Base-by-base conservation (phyloP, 1,139 yeast genomes). In the Hanseniaspora uvarum region DNA sequence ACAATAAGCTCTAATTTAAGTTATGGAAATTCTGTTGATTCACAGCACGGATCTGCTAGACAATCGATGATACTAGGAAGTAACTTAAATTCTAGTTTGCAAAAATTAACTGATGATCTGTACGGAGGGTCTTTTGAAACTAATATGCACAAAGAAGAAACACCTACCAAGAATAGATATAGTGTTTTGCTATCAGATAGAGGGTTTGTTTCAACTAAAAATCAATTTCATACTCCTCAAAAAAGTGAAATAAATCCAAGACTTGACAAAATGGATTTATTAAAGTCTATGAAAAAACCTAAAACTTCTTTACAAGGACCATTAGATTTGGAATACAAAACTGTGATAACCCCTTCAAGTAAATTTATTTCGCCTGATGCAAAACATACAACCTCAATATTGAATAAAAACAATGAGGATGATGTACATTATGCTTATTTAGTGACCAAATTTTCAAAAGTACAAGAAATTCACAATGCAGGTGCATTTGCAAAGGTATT, bases 401-500 rank as follows among this genome's bases (percentile, higher is more conserved):
- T 57, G 52, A 12, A 55, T 52, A 31, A 59, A 55, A 41, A 54
- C 49, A 44, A 41, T 24, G 87, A 83, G 62, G 77, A 77, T 45
- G 48, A 58, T 28, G 65, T 63, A 45, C 68, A 68, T 6, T 68
- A 66, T 57, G 57, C 64, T 2, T 86, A 80, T 63, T 72, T 87
- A 57, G 70, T 76, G 46, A 75, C 80, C 36, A 80, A 82, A 65
- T 89, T 89, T 68, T 86, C 78, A 54, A 78, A 81, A 60, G 87
- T 89, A 47, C 75, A 50, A 21, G 53, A 77, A 53, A 69, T 81
- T 51, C 73, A 88, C 52, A 96, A 95, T 4, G 72, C 78, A 41
- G 97, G 98, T 21, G 95, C 87, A 66, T 92, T 92, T 64, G 86
- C 96, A 3, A 73, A 81, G 46, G 97, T 94, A 12, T 92, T 80